A percentile compares a stretch with the other conserved stretches of the same genome.
phyloP scores from a whole-genome alignment of 164 flowering plant genomes.

The Amborella trichopoda region DNA sequence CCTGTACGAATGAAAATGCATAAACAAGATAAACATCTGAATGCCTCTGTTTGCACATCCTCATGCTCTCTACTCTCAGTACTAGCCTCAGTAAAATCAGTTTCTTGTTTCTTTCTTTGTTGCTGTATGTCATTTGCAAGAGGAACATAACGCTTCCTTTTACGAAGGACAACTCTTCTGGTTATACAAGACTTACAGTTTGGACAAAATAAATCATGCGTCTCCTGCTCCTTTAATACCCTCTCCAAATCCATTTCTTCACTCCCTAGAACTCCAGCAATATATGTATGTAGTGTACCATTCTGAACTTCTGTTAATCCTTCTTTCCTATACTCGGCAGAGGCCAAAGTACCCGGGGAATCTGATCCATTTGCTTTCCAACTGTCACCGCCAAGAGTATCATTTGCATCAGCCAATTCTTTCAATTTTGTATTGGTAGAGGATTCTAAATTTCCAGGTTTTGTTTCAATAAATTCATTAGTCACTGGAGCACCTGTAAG shows the following conservation, averaged over 20 bases:
- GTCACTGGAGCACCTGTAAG: too few relatives aligned
- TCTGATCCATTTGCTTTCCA: conserved; percentile 9
- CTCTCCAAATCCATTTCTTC: conserved; percentile 45
- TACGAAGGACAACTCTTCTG: conserved; percentile 52
- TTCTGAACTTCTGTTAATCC: conserved; percentile 4
- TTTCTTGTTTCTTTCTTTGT: conserved; percentile 9
- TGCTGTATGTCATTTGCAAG: conserved; percentile 17
- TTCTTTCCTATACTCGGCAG: conserved; percentile 8
- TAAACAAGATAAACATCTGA: conserved; percentile 75
- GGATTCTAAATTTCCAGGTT: too few relatives aligned
- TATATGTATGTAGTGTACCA: conserved; percentile 7
- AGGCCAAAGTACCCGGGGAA: conserved; percentile 4
- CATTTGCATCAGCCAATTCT: not conserved
- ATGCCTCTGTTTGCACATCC: conserved; percentile 34
- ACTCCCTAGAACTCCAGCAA: conserved; percentile 19
- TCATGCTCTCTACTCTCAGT: conserved; percentile 1
- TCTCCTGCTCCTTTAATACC: conserved; percentile 56
- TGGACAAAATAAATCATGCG: conserved; percentile 80
- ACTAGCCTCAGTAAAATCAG: conserved; percentile 6
- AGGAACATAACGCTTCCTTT: conserved; percentile 31
- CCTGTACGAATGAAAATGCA: conserved; percentile 62
- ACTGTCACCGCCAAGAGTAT: conserved; percentile 1
- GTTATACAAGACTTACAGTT: conserved; percentile 76
- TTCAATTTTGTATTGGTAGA: too few relatives aligned
- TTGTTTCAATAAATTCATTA: too few relatives aligned